These are phyloP conservation scores for Lipomyces yamadae DNA, from an alignment of 805 yeast species.

Conservation along the genomic window DNA sequence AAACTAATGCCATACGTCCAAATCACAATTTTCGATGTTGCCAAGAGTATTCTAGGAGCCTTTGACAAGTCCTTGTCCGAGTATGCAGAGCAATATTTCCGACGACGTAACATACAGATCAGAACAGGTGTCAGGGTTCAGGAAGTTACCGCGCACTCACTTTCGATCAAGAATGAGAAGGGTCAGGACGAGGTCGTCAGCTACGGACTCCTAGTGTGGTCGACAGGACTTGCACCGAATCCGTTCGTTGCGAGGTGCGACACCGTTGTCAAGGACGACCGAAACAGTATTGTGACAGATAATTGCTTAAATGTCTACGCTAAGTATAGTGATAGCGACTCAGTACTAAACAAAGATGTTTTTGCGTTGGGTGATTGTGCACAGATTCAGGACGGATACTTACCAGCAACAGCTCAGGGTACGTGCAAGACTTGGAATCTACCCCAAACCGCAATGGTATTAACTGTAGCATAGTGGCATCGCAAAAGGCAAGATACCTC, in stretches of 20 bases:
- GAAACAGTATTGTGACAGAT: conserved; percentile 63
- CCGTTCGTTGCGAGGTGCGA: conserved; percentile 60
- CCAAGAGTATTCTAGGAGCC: conserved; percentile 67
- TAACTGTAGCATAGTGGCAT: conserved; percentile 7
- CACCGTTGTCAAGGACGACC: conserved; percentile 58
- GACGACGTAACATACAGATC: conserved; percentile 64
- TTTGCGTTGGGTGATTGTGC: conserved; percentile 76
- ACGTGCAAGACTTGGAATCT: conserved; percentile 47
- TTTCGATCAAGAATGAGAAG: conserved; percentile 58
- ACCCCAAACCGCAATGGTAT: neutral
- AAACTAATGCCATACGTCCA: conserved; percentile 65
- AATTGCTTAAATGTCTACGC: conserved; percentile 62
- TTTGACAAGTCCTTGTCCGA: conserved; percentile 67
- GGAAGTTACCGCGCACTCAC: conserved; percentile 59
- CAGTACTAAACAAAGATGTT: conserved; percentile 51
- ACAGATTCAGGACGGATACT: conserved; percentile 64
- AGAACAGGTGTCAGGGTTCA: conserved; percentile 66
- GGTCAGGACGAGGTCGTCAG: conserved; percentile 53
- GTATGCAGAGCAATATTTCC: conserved; percentile 66
- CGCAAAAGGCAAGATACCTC: conserved; percentile 67
- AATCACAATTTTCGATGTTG: conserved; percentile 70
- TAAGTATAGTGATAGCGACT: conserved; percentile 47
- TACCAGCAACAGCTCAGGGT: conserved; percentile 76
- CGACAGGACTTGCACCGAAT: conserved; percentile 73
- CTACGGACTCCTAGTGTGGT: conserved; percentile 73